phyloP scores from a whole-genome alignment of 345 rosid genomes.

The Gossypium rotundifolium region DNA sequence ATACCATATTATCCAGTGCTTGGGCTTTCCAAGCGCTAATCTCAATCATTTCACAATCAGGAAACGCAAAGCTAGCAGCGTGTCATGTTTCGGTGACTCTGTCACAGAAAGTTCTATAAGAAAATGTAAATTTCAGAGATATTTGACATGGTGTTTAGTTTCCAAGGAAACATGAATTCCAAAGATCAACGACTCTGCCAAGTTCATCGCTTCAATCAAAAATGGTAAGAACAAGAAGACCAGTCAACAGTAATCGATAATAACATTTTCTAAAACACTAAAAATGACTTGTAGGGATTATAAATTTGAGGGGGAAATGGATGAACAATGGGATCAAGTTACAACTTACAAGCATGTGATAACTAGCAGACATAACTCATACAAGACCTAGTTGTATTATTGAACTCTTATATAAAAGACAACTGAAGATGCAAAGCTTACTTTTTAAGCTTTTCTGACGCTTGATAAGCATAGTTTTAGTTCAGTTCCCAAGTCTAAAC shows the following conservation, averaged over 20 bases:
- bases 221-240: not conserved
- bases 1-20: slow-evolving; percentile 35
- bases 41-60: slow-evolving; percentile 35
- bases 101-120: slow-evolving; percentile 16
- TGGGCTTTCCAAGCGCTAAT: slow-evolving; percentile 36
- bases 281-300: not conserved
- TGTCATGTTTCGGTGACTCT: slow-evolving; percentile 55
- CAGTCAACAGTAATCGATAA: not conserved
- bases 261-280: not conserved
- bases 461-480: not conserved
- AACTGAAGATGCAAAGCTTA: not conserved
- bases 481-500: not conserved
- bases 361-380: not conserved
- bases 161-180: not conserved
- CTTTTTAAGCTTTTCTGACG: not conserved
- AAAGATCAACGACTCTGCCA: not conserved
- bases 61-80: slow-evolving; percentile 39
- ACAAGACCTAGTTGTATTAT: not conserved
- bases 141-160: not conserved
- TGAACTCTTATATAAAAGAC: not conserved
- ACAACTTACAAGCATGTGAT: not conserved
- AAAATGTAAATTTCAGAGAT: slow-evolving; percentile 1
- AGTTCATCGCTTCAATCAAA: not conserved
- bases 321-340: not conserved
- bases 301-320: not conserved